A percentile compares a stretch with the other conserved stretches of the same genome.
phyloP scores from a whole-genome alignment of 805 yeast species.

The Wickerhamomyces bovis region DNA sequence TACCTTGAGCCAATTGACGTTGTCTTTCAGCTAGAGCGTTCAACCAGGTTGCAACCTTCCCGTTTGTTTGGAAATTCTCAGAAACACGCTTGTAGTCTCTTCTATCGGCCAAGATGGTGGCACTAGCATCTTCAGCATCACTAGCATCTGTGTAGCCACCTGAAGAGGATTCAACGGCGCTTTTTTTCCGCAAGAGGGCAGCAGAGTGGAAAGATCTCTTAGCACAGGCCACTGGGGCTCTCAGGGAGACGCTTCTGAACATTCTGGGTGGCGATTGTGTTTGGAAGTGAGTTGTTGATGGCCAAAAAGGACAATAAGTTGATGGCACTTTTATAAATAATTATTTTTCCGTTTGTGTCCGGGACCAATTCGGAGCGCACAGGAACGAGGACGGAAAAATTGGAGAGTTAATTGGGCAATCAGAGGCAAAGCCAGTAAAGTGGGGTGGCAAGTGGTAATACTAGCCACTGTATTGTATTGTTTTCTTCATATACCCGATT shows the following conservation, averaged over 20 bases:
- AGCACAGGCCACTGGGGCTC: neutral
- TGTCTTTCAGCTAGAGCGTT: slow-evolving; percentile 74
- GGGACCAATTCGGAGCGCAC: neutral
- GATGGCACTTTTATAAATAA: neutral
- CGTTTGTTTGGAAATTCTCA: slow-evolving; percentile 23
- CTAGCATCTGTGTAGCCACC: slow-evolving; percentile 45
- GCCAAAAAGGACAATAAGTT: neutral
- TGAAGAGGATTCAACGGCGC: neutral
- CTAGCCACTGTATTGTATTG: no score
- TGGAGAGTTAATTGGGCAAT: no score
- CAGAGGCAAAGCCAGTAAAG: no score
- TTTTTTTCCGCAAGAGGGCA: neutral
- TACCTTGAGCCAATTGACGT: slow-evolving; percentile 67
- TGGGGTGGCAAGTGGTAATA: no score
- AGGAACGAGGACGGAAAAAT: neutral
- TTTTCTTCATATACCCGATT: no score
- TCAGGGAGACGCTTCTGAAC: neutral
- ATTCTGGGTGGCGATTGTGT: neutral
- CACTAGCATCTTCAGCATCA: slow-evolving; percentile 67
- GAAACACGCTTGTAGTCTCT: slow-evolving; percentile 43
- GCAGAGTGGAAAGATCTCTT: neutral
- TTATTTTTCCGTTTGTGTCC: neutral
- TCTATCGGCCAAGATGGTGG: slow-evolving; percentile 61
- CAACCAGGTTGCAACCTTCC: slow-evolving; percentile 68
- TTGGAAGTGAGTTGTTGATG: neutral